Base-by-base conservation (phyloP, 805 yeast genomes). In the Candida maesae region DNA sequence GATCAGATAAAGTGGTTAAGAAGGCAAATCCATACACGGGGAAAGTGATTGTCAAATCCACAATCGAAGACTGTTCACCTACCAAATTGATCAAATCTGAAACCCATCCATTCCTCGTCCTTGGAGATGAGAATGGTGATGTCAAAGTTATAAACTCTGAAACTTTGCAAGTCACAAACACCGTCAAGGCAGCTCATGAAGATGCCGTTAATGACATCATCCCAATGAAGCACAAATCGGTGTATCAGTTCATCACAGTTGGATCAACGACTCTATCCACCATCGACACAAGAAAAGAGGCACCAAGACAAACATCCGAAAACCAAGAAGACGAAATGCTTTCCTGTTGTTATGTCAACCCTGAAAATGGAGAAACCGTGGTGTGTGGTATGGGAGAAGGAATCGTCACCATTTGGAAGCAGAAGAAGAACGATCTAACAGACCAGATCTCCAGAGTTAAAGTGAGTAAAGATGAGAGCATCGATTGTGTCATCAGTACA, bases 291-390 rank as follows among this genome's bases (percentile, higher is more conserved):
- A 67, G 96, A 35, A 85, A 83, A 51, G 50, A 55, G 2, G 51
- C 56, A 19, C 60, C 57, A 2, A 60, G 82, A 2, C 64, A 75
- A 3, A 73, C 73, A 29, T 80, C 90, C 27, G 98, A 90, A 47
- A 90, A 88, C 58, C 99, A 91, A 64, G 96, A 84, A 51, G 98
- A 91, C 56, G 99, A 91, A 58, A 64, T 91, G n/a, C 64, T 91
- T 32, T 72, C 89, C 41, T 82, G 87, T 53, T 67, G 85, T 28
- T 78, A 81, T 65, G 74, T 81, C 2, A 85, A 82, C 47, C 74
- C 74, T 2, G 73, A 78, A 12, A 74, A 72, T 35, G 85, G 81
- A 39, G 80, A 78, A 15, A 72, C 78, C 1, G 73, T 81, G 4
- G 75, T 83, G 4, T 89, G 90, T 51, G 91, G 96, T 33, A 89